Evolutionary conservation across 1,284 basidiomycete genomes (phyloP), one percentile per base, ranked within the genome.

Genomic region (Vanrija pseudolonga): DNA sequence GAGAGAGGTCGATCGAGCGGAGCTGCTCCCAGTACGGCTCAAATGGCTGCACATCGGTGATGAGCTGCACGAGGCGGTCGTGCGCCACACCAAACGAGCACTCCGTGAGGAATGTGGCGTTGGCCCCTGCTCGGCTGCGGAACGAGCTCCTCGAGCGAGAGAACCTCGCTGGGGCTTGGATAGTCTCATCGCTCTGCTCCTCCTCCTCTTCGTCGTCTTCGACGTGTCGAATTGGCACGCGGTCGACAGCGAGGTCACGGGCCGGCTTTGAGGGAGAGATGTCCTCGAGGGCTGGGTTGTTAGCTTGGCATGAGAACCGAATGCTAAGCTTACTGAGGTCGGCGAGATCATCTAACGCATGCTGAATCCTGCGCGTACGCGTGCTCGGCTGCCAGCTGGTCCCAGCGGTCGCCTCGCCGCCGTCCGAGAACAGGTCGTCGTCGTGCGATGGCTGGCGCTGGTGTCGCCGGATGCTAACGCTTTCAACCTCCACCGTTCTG

Each of bases 1-100:
- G 79, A 38, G 86, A 86, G 63, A 98, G 78, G 71, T 98, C 86
- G 62, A 98, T 86, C 15, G 78, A 76, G 52, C 72, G 80, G 60
- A 98, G 77, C 45, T 84, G 80, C 64, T 97, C 92, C 95, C 95
- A 98, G 71, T 91, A 83, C 17, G 93, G 91, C 71, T 94, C 90
- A 77, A 92, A 97, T 1, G 94, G 92, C 71, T 94, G 88, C 14
- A 94, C 86, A 68, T 98, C 94, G 41, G 94, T 98, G 68, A 98
- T 90, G 59, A 91, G 84, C 73, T 91, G 84, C 2, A 98, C 87
- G 3, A 98, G 83, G 44, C 85, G 84, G 73, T 97, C 94, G 68
- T 90, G 89, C 9, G 92, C 84, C 26, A 97, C 85, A 18, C 85
- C 90, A 71, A 98, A 98, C 24, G 93, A 97, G 68, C 93, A 96